Conservation (phyloP, 1,139 yeast genomes). For the Torulaspora pretoriensis region DNA sequence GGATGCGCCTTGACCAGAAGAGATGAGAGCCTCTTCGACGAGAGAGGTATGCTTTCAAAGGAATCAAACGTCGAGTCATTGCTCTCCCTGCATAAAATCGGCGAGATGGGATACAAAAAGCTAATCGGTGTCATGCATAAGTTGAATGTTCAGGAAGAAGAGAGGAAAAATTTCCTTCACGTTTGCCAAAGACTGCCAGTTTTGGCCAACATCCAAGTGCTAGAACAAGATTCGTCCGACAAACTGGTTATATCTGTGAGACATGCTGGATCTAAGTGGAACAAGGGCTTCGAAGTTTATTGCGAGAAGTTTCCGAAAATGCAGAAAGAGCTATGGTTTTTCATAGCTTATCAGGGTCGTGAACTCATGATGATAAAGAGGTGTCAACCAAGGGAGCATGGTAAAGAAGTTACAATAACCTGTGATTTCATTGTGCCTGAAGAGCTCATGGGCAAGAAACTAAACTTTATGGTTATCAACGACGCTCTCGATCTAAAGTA, state of each 20-base stretch:
- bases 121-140: slow-evolving; percentile 14
- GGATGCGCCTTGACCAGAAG: slow-evolving; percentile 49
- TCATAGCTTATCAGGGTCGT: slow-evolving; percentile 51
- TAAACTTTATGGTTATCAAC: slow-evolving; percentile 51
- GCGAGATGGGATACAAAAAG: slow-evolving; percentile 28
- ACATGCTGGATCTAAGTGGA: slow-evolving; percentile 54
- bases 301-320: slow-evolving; percentile 83
- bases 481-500: slow-evolving; percentile 62
- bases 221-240: slow-evolving; percentile 37
- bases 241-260: slow-evolving; percentile 45
- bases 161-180: slow-evolving; percentile 40
- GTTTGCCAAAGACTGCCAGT: slow-evolving; percentile 49
- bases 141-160: slow-evolving; percentile 20
- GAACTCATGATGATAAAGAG: slow-evolving; percentile 62
- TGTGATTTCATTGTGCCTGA: slow-evolving; percentile 50
- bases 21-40: slow-evolving; percentile 31
- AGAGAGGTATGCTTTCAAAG: slow-evolving; percentile 24
- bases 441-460: slow-evolving; percentile 44
- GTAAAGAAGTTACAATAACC: slow-evolving; percentile 42
- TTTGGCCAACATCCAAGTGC: slow-evolving; percentile 28
- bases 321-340: slow-evolving; percentile 94
- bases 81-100: slow-evolving; percentile 35
- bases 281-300: slow-evolving; percentile 59
- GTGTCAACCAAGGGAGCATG: slow-evolving; percentile 53
- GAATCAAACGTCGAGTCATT: slow-evolving; percentile 2